Base-by-base conservation (phyloP, 2,329 filamentous ascomycete genomes). In the Ophiostoma tasmaniense region DNA sequence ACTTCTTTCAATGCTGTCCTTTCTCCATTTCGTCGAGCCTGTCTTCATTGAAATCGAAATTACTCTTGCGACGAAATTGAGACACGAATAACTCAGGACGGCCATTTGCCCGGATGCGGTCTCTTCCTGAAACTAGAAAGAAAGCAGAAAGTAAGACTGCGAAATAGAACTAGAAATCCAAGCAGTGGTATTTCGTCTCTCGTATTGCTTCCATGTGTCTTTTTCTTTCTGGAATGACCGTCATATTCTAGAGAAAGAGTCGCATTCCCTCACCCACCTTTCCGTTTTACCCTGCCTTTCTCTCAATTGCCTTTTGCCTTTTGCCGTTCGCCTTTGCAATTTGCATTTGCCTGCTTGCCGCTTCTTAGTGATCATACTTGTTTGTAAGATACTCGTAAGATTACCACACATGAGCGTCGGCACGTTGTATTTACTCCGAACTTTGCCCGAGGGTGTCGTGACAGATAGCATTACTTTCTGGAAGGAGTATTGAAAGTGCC, bases 71-170 rank as follows among this genome's bases (percentile, higher is more conserved):
- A 14, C 25, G 39, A 33, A 20, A 14, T 37, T 42, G 22, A 50
- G 66, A 65, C 35, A 25, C 33, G 33, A 65, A 42, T n/a, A 61
- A 7, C 22, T 30, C 14, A 61, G 7, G 22, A 61, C 55, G 55
- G 55, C 55, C 25, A 61, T 61, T 61, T 61, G 25, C 55, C 55
- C 55, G 55, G 55, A 61, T 61, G 55, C 55, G 55, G 55, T 30
- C 13, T 28, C 50, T 25, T 22, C 50, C 7, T 61, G 55, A 55
- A 55, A 55, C 22, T 25, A 25, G 10, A 39, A 13, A n/a, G 45
- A 50, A 39, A 39, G 11, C 14, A 39, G 37, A 45, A n/a, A 45
- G 4, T n/a, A n/a, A n/a, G n/a, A n/a, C n/a, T n/a, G n/a, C n/a
- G n/a, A n/a, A 45, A 6, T 45, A 45, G 17, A 13, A 42, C 1